phyloP scores from a whole-genome alignment of 1,139 yeast species.

The Suhomyces panamericanus region DNA sequence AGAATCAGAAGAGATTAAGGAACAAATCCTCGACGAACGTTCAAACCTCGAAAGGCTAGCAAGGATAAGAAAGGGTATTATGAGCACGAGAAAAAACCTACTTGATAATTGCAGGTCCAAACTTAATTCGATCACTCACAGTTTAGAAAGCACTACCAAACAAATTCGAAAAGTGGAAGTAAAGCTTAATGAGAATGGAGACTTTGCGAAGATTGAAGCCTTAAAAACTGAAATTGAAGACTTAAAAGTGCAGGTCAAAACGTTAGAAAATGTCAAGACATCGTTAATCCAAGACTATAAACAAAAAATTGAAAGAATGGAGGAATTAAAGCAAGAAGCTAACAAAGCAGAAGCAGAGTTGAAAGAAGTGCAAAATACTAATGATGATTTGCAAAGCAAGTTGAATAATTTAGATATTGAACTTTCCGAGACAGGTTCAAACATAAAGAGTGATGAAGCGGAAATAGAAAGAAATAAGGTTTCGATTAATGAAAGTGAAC shows the following conservation, averaged over 20 bases:
- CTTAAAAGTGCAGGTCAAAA: conserved; percentile 26
- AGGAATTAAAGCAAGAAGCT: conserved; percentile 11
- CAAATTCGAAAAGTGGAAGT: conserved; percentile 27
- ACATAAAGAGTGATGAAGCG: conserved; percentile 15
- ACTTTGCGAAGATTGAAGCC: conserved; percentile 32
- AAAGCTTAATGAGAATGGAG: conserved; percentile 37
- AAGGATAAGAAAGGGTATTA: conserved; percentile 15
- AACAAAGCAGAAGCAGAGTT: conserved; percentile 13
- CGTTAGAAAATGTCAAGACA: conserved; percentile 29
- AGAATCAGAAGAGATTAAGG: conserved; percentile 9
- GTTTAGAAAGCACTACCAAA: conserved; percentile 8
- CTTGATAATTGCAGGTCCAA: conserved; percentile 10
- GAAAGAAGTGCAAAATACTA: conserved; percentile 3
- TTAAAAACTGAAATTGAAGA: conserved; percentile 34
- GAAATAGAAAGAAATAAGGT: conserved; percentile 16
- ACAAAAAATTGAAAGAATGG: conserved; percentile 14
- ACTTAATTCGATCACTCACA: conserved; percentile 6
- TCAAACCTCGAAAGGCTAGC: conserved; percentile 21
- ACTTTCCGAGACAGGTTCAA: conserved; percentile 14
- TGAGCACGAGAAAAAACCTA: conserved; percentile 8
- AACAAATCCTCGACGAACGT: conserved; percentile 14
- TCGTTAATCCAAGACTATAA: conserved; percentile 31
- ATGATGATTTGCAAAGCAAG: conserved; percentile 9
- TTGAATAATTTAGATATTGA: conserved; percentile 17
- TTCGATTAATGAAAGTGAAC: conserved; percentile 14